Evolutionary conservation across 495 filamentous ascomycete genomes (phyloP).

Genomic region (Lophiostoma macrostomum): DNA sequence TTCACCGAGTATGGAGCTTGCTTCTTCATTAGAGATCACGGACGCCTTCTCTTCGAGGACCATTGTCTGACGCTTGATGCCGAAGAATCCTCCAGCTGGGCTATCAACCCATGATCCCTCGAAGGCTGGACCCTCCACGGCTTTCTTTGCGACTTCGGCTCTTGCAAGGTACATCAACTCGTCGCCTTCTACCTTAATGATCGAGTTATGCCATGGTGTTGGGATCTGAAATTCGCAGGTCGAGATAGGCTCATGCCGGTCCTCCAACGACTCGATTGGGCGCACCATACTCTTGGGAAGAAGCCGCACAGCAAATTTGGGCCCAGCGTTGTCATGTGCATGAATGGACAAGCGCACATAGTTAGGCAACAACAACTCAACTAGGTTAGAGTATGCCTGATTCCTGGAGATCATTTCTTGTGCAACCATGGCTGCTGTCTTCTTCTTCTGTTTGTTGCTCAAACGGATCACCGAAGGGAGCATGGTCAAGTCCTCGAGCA

Average conservation of each 20-base stretch:
- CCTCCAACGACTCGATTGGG: constrained; percentile 30
- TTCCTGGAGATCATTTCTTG: constrained; percentile 21
- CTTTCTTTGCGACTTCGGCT: constrained; percentile 1
- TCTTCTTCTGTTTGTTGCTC: constrained; percentile 13
- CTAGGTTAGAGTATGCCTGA: constrained; percentile 20
- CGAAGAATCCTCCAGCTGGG: constrained; percentile 4
- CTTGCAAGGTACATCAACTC: constrained; percentile 32
- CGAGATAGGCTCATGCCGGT: not conserved
- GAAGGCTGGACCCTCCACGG: not conserved
- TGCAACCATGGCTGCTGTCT: constrained; percentile 6
- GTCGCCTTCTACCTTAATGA: constrained; percentile 38
- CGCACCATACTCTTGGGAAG: constrained; percentile 34
- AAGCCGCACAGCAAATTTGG: constrained; percentile 46
- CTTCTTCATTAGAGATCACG: too few species aligned
- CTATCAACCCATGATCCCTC: constrained; percentile 11
- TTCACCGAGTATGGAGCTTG: too few species aligned
- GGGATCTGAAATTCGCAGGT: constrained; percentile 45
- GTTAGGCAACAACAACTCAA: constrained; percentile 16
- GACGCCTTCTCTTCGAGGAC: too few species aligned
- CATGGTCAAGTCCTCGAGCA: constrained; percentile 16
- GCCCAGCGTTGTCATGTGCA: constrained; percentile 44
- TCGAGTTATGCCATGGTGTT: constrained; percentile 47
- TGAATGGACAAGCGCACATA: constrained; percentile 23
- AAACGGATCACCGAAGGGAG: not conserved
- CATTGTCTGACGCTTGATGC: constrained; percentile 1